Percentiles rank a stretch among this genome's conserved stretches.
These are phyloP conservation scores for Ophiostoma fasciatum DNA, from an alignment of 2,329 filamentous ascomycete genomes.

Conservation along the genomic window DNA sequence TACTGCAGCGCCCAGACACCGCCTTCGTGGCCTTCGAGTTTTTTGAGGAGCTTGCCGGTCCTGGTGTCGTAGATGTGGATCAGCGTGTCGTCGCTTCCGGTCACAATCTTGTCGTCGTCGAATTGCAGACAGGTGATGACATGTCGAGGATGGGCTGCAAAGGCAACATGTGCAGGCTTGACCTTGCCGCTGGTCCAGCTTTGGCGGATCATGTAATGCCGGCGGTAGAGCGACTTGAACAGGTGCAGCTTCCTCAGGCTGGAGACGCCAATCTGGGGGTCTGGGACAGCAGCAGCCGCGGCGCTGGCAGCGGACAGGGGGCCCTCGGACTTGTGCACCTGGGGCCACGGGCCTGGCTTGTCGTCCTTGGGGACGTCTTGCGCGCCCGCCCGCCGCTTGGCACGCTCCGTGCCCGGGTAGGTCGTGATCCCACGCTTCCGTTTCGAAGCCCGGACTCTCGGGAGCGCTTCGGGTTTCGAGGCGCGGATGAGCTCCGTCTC, in stretches of 20 bases:
- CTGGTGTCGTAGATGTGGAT: slow-evolving; percentile 98
- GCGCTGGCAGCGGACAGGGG: slow-evolving; percentile 76
- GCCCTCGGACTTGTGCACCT: slow-evolving; percentile 53
- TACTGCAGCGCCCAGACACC: slow-evolving; percentile 97
- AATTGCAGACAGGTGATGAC: slow-evolving; percentile 98
- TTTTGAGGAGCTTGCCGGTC: slow-evolving; percentile 70
- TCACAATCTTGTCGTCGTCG: slow-evolving; percentile 94
- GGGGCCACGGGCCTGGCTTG: slow-evolving; percentile 23
- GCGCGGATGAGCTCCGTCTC: slow-evolving; percentile 35
- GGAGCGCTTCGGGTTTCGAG: slow-evolving; percentile 20
- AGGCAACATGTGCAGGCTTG: slow-evolving; percentile 82
- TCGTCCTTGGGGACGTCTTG: slow-evolving; percentile 32
- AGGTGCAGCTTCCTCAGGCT: slow-evolving; percentile 74
- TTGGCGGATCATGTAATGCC: slow-evolving; percentile 78
- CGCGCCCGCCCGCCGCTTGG: slow-evolving; percentile 36
- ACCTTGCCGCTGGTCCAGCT: slow-evolving; percentile 82
- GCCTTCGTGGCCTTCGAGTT: slow-evolving; percentile 84
- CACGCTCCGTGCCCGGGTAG: slow-evolving; percentile 30
- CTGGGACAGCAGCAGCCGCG: slow-evolving; percentile 67
- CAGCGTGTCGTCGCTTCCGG: slow-evolving; percentile 90
- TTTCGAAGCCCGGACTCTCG: slow-evolving; percentile 36
- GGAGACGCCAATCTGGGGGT: slow-evolving; percentile 64
- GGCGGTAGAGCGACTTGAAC: slow-evolving; percentile 90
- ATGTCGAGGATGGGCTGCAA: slow-evolving; percentile 88
- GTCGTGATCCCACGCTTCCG: slow-evolving; percentile 37